These are phyloP conservation scores for Herpetomonas tarakana DNA, from an alignment of 208 protist genomes.

Conservation along the genomic window DNA sequence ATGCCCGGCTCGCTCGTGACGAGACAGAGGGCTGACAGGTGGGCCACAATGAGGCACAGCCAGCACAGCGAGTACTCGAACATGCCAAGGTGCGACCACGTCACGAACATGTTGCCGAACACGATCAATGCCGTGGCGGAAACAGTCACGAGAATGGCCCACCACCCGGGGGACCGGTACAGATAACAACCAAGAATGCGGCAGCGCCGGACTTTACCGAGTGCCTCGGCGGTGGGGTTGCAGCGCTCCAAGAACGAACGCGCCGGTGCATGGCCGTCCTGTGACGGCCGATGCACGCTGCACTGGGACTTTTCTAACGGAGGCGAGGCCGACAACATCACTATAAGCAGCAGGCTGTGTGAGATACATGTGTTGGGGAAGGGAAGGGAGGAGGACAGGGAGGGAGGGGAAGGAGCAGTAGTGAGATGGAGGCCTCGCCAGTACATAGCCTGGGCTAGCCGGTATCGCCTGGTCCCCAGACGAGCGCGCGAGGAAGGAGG, in stretches of 20 bases:
- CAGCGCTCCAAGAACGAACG: not conserved
- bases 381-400: too few relatives aligned
- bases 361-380: too few relatives aligned
- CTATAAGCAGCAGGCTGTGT: too few relatives aligned
- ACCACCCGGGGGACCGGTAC: slow-evolving; percentile 9
- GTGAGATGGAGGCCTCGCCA: too few relatives aligned
- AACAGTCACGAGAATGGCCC: not conserved
- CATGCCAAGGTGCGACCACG: not conserved
- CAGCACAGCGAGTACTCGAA: not conserved
- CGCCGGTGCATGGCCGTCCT: too few relatives aligned
- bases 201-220: not conserved
- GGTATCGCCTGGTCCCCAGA: too few relatives aligned
- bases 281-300: too few relatives aligned
- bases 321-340: too few relatives aligned
- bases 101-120: not conserved
- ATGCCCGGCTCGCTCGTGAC: slow-evolving; percentile 25
- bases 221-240: not conserved
- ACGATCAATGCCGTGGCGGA: not conserved
- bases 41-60: not conserved
- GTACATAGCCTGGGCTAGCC: too few relatives aligned
- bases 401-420: too few relatives aligned
- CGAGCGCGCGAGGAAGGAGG: too few relatives aligned
- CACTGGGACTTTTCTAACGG: too few relatives aligned
- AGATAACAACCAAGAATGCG: slow-evolving; percentile 8
- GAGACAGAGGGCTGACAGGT: not conserved